Conservation (phyloP, 2,329 filamentous ascomycete species). For the Camillea tinctor region DNA sequence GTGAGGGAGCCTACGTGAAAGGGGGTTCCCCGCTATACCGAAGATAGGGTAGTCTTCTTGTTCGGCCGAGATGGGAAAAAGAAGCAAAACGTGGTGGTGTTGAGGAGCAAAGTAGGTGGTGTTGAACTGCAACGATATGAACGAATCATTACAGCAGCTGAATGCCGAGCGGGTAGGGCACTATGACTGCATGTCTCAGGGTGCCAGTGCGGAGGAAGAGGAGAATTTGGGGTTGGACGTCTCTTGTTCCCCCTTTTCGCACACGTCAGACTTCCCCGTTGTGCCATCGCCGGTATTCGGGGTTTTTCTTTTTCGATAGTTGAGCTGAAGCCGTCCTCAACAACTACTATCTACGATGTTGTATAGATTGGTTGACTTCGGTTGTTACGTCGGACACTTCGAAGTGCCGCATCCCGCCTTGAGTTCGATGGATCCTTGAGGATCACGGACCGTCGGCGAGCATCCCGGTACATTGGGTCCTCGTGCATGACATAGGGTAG, state of each 20-base stretch:
- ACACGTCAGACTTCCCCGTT: neutral
- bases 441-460: neutral
- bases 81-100: slow-evolving; percentile 9
- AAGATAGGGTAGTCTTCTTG: no score
- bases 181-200: neutral
- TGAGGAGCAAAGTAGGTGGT: slow-evolving; percentile 9
- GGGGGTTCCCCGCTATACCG: no score
- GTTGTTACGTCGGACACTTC: neutral
- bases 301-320: neutral
- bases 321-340: neutral
- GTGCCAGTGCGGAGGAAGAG: neutral
- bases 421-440: neutral
- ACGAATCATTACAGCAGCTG: neutral
- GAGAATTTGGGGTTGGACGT: neutral
- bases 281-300: neutral
- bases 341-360: neutral
- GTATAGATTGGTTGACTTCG: neutral
- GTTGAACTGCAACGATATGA: neutral
- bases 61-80: slow-evolving; percentile 5
- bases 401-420: neutral
- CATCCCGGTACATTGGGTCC: neutral
- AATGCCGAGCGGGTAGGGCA: neutral
- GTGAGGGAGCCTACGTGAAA: no score
- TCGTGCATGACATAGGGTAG: neutral
- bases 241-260: neutral